phyloP scores from a whole-genome alignment of 257 asterid genomes.

The Leonotis leonurus region DNA sequence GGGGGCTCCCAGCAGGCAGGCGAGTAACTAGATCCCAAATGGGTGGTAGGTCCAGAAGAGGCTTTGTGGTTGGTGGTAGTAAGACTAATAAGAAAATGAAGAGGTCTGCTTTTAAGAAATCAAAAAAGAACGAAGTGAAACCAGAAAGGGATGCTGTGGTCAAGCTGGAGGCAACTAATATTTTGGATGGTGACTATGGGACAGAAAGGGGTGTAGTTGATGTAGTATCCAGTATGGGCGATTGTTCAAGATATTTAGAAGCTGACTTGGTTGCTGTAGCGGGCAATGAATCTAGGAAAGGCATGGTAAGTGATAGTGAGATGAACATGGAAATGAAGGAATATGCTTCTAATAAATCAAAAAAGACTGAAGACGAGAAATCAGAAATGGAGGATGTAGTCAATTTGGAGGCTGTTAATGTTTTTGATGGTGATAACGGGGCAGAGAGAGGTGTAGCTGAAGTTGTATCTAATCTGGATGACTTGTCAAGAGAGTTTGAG shows the following conservation, averaged over 20 bases:
- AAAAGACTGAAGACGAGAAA: conserved; percentile 24
- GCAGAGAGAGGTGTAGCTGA: conserved; percentile 30
- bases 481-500: conserved; percentile 19
- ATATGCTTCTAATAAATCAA: conserved; percentile 27
- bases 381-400: conserved; percentile 16
- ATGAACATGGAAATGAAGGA: conserved; percentile 14
- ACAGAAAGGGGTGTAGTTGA: conserved; percentile 29
- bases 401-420: conserved; percentile 15
- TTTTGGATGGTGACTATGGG: conserved; percentile 8
- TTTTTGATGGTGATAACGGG: conserved; percentile 8
- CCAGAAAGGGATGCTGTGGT: conserved; percentile 17
- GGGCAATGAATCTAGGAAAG: conserved; percentile 5
- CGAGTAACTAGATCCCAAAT: conserved; percentile 73
- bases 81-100: conserved; percentile 19
- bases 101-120: conserved; percentile 25
- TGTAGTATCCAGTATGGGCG: conserved; percentile 7
- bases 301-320: conserved; percentile 12
- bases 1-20: conserved; percentile 39
- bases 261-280: conserved; percentile 16
- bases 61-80: conserved; percentile 8
- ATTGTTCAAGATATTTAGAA: conserved; percentile 19
- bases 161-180: conserved; percentile 16
- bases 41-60: conserved; percentile 20
- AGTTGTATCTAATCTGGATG: conserved; percentile 6
- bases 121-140: conserved; percentile 27